Evolutionary conservation across 176 grass and related monocot genomes (phyloP).

Genomic region (Puccinellia tenuiflora): DNA sequence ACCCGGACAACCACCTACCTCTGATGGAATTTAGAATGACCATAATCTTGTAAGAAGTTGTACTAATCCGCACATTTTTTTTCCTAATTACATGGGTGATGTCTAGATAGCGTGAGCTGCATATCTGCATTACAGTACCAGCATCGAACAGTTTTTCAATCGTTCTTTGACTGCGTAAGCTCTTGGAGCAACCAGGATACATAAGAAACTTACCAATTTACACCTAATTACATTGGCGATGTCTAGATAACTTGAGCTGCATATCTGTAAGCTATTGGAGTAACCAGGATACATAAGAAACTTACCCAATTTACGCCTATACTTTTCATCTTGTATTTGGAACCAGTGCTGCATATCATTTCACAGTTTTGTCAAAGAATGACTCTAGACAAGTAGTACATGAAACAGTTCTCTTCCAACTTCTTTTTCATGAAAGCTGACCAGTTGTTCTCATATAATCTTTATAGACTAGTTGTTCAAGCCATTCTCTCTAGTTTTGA

Average conservation of each 20-base stretch:
- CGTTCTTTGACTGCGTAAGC: slow-evolving; percentile 18
- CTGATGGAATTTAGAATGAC: slow-evolving; percentile 37
- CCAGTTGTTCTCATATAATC: slow-evolving; percentile 25
- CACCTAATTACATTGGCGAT: neutral
- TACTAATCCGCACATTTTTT: slow-evolving; percentile 1
- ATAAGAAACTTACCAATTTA: neutral
- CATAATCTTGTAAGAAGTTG: slow-evolving; percentile 13
- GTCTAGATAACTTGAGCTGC: neutral
- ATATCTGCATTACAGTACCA: neutral
- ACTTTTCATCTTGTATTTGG: neutral
- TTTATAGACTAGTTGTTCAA: neutral
- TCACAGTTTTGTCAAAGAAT: neutral
- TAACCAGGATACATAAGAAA: neutral
- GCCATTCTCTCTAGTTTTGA: neutral
- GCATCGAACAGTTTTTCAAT: neutral
- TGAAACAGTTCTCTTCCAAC: neutral
- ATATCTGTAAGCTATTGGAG: no score
- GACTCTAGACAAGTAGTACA: neutral
- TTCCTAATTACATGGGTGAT: neutral
- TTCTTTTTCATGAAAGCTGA: slow-evolving; percentile 27
- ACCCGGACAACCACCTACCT: slow-evolving; percentile 11
- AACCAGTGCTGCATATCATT: neutral
- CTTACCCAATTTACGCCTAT: neutral
- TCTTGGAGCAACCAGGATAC: neutral
- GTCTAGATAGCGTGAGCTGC: neutral